Conservation (phyloP, 1,284 basidiomycete species). For the Megacollybia platyphylla region DNA sequence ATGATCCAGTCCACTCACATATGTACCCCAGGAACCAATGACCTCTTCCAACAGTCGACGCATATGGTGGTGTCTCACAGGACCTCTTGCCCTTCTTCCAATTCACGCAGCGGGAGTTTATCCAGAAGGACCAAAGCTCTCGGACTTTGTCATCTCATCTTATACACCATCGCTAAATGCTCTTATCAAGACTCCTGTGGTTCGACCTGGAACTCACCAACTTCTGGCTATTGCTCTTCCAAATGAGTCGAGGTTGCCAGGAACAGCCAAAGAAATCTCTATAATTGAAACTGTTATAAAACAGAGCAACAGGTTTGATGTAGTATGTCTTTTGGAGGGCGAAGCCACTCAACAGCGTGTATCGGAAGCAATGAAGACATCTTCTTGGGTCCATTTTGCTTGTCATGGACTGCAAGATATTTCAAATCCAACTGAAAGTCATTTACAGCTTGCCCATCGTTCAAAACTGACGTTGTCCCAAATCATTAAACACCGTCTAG, state of each 20-base stretch:
- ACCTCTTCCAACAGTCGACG: too few species aligned
- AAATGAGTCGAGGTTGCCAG: slow-evolving; percentile 6
- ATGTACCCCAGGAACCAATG: too few species aligned
- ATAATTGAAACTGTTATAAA: too few species aligned
- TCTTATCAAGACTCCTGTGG: slow-evolving; percentile 4
- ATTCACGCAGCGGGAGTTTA: slow-evolving; percentile 12
- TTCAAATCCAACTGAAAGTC: slow-evolving; percentile 12
- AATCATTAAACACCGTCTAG: slow-evolving; percentile 4
- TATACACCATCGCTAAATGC: slow-evolving; percentile 10
- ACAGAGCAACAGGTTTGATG: slow-evolving; percentile 1
- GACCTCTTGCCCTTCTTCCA: slow-evolving; percentile 11
- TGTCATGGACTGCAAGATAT: slow-evolving; percentile 16
- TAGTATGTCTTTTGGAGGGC: slow-evolving; percentile 5
- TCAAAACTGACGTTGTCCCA: slow-evolving; percentile 4
- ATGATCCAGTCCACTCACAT: too few species aligned
- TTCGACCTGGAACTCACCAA: not conserved
- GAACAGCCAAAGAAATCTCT: slow-evolving; percentile 6
- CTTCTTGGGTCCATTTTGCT: slow-evolving; percentile 15
- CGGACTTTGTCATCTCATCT: slow-evolving; percentile 8
- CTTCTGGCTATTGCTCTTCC: slow-evolving; percentile 7
- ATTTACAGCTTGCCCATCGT: slow-evolving; percentile 11
- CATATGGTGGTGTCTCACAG: slow-evolving; percentile 10
- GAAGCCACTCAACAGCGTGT: slow-evolving; percentile 8
- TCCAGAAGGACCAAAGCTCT: slow-evolving; percentile 4
- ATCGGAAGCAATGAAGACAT: slow-evolving; percentile 5